Conservation (phyloP, 176 grass and related monocot species). For the Cymbopogon citratus region DNA sequence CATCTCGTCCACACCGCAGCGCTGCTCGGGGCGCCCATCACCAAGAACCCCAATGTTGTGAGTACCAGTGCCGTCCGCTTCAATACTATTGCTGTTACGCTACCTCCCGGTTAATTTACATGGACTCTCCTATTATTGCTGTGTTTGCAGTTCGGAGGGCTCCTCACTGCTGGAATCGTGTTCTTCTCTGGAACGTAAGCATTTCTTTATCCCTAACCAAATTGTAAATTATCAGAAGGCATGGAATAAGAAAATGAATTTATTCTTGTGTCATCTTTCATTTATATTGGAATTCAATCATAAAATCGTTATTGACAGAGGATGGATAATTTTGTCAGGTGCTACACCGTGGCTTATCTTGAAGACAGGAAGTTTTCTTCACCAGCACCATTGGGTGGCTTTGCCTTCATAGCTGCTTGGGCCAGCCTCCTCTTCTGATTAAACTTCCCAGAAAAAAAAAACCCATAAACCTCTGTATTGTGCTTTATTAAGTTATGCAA, state of each 20-base stretch:
- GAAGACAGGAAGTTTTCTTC: slow-evolving; percentile 78
- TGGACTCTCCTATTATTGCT: neutral
- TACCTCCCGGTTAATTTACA: neutral
- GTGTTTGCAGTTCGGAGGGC: slow-evolving; percentile 77
- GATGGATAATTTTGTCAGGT: slow-evolving; percentile 41
- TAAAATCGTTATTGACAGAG: neutral
- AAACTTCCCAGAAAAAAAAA: neutral
- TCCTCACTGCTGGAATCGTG: slow-evolving; percentile 74
- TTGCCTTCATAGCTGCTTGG: slow-evolving; percentile 87
- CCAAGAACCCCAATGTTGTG: slow-evolving; percentile 65
- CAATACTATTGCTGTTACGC: neutral
- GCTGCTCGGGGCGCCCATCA: slow-evolving; percentile 75
- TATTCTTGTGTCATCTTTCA: neutral
- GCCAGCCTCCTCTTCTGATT: slow-evolving; percentile 77
- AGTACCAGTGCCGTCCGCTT: neutral
- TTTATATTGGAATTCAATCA: slow-evolving; percentile 13
- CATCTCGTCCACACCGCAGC: slow-evolving; percentile 90
- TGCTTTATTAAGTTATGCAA: neutral
- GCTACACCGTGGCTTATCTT: slow-evolving; percentile 76
- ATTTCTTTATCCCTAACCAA: neutral
- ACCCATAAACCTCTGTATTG: neutral
- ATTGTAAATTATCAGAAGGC: neutral
- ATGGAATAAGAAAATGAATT: neutral
- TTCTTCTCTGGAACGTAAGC: slow-evolving; percentile 94
- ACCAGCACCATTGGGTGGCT: slow-evolving; percentile 71